Base-by-base conservation (phyloP, 768 basidiomycete species). In the Phaffia australis region DNA sequence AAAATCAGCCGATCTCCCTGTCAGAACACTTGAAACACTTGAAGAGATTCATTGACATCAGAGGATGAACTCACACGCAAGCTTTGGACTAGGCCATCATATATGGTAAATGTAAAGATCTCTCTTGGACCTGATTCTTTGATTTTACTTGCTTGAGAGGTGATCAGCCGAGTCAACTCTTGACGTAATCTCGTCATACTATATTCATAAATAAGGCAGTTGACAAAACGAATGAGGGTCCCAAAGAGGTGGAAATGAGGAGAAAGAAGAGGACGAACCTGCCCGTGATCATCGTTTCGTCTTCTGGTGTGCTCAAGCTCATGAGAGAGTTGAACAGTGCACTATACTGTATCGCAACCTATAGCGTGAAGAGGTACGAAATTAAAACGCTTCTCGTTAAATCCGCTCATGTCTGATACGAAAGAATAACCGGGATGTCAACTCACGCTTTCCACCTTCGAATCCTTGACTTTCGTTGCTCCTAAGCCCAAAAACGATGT, bases 231-330 rank as follows among this genome's bases (percentile, higher is more conserved):
- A 15, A 59, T 30, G 29, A 18, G n/a, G 30, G 46, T 52, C 18
- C 19, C 27, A 27, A 21, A 19, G 7, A 23, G 25, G 5, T 42
- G 25, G 15, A 15, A 15, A 23, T n/a, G 1, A 15, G 9, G 23
- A 49, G 23, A 32, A 25, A 48, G 54, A 19, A n/a, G 21, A 23
- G 18, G 14, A 74, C 84, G 71, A 73, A 94, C 94, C 92, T 92
- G 27, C 87, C 84, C 73, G 95, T 95, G 56, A 98, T 87, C 92
- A 97, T 95, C 11, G 89, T 89, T 74, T 95, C 93, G 71, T 95
- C 90, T 51, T 84, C 86, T 68, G 88, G 86, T 49, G 82, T 82
- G 3, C 88, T 89, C 70, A 99, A 77, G 32, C 83, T 82, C 25
- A 93, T 84, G 69, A 92, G 84, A 1, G 87, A 84, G 68, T 84